Evolutionary conservation across 1,284 basidiomycete species (phyloP).

Genomic region (Coniferiporia weirii): DNA sequence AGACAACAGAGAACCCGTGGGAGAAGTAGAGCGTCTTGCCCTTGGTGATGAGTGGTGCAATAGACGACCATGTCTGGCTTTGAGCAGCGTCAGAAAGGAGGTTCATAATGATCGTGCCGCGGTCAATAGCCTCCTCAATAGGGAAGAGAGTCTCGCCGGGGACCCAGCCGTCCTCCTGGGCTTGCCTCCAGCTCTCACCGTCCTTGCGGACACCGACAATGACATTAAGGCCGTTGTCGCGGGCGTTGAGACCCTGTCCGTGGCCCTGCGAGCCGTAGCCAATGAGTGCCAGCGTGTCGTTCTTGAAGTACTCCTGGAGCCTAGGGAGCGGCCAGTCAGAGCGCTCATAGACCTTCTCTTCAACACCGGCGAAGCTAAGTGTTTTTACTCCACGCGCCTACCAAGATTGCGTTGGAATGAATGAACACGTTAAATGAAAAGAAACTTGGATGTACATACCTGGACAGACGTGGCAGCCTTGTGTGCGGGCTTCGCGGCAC

Average conservation of each 20-base stretch:
- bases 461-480: constrained; percentile 36
- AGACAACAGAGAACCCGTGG: constrained; percentile 99
- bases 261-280: constrained; percentile 99
- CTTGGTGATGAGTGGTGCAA: constrained; percentile 94
- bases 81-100: constrained; percentile 98
- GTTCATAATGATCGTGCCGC: constrained; percentile 99
- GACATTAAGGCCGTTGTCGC: constrained; percentile 98
- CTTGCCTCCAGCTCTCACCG: constrained; percentile 96
- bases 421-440: not conserved
- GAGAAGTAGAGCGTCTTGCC: constrained; percentile 99
- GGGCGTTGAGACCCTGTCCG: constrained; percentile 97
- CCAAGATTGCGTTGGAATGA: constrained; percentile 4
- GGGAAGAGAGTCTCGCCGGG: constrained; percentile 98
- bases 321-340: constrained; percentile 97
- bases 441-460: constrained; percentile 29
- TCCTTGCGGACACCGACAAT: constrained; percentile 97
- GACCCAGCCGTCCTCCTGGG: constrained; percentile 96
- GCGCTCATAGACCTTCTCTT: constrained; percentile 97
- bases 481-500: constrained; percentile 37
- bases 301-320: constrained; percentile 99
- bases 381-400: constrained; percentile 86
- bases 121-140: constrained; percentile 95
- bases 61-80: constrained; percentile 86
- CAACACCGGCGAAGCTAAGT: constrained; percentile 94
- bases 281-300: constrained; percentile 98